phyloP scores from a whole-genome alignment of 768 basidiomycete genomes.

The Fistulinella prunicolor region DNA sequence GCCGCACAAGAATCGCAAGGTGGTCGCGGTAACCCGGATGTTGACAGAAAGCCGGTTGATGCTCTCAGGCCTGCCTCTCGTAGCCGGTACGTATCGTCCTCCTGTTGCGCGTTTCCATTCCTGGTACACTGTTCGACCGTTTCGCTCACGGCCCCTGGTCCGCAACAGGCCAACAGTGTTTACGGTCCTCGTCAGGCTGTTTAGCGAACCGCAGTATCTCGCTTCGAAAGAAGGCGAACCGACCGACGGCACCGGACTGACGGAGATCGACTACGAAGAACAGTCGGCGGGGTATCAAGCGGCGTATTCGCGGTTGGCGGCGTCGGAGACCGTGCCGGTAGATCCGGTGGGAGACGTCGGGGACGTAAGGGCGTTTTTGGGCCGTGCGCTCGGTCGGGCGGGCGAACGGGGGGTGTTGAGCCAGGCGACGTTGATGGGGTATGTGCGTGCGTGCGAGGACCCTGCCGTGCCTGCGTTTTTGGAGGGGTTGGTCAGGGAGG shows the following conservation, averaged over 20 bases:
- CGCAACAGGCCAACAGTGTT: slow-evolving; percentile 63
- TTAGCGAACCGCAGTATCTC: slow-evolving; percentile 75
- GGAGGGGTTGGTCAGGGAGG: slow-evolving; percentile 30
- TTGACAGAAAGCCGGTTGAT: slow-evolving; percentile 73
- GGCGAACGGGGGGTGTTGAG: slow-evolving; percentile 4
- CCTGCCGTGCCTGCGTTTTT: slow-evolving; percentile 28
- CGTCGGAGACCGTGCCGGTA: slow-evolving; percentile 55
- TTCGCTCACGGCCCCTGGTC: too few species aligned
- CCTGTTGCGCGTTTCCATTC: neutral
- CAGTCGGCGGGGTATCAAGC: slow-evolving; percentile 90
- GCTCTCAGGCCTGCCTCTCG: slow-evolving; percentile 58
- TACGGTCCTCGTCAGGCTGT: slow-evolving; percentile 68
- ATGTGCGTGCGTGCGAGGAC: slow-evolving; percentile 24
- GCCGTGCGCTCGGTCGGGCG: slow-evolving; percentile 35
- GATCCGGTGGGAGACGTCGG: slow-evolving; percentile 64
- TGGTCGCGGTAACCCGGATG: slow-evolving; percentile 73
- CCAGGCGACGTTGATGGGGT: slow-evolving; percentile 15
- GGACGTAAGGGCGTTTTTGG: slow-evolving; percentile 54
- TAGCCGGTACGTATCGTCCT: slow-evolving; percentile 51
- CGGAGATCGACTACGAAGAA: slow-evolving; percentile 87
- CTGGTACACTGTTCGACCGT: too few species aligned
- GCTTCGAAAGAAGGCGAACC: slow-evolving; percentile 18
- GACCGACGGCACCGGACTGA: slow-evolving; percentile 38
- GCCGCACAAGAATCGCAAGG: slow-evolving; percentile 79
- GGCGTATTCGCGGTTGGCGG: slow-evolving; percentile 87